phyloP scores from a whole-genome alignment of 345 rosid genomes.

The Carallia brachiata region DNA sequence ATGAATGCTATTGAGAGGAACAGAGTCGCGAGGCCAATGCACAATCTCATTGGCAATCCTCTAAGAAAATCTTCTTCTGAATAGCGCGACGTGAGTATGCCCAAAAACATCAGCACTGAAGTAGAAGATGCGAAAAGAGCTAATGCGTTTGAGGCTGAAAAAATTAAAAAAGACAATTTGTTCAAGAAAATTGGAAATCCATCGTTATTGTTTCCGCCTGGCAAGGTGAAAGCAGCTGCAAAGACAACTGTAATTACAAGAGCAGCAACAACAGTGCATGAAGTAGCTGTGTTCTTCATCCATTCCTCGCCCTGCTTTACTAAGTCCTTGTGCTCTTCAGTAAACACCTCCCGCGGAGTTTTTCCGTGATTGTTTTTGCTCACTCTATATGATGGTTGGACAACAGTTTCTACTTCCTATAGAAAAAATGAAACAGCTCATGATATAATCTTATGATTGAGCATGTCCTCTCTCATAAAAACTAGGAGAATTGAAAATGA shows the following conservation, averaged over 20 bases:
- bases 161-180: not conserved
- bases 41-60: not conserved
- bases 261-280: conserved; percentile 6
- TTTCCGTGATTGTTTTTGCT: not conserved
- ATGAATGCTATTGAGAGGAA: not conserved
- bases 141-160: not conserved
- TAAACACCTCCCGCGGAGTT: not conserved
- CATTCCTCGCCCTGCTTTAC: not conserved
- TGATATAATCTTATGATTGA: too few species aligned
- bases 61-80: conserved; percentile 2
- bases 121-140: not conserved
- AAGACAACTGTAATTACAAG: not conserved
- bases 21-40: not conserved
- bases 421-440: not conserved
- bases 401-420: not conserved
- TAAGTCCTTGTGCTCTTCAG: conserved; percentile 1
- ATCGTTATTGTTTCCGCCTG: not conserved
- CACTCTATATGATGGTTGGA: not conserved
- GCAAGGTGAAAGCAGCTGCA: not conserved
- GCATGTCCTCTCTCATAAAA: too few species aligned
- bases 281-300: not conserved
- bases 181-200: not conserved
- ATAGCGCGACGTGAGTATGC: not conserved
- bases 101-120: conserved; percentile 2
- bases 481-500: not conserved